A percentile compares a stretch with the other conserved stretches of the same genome.
These are phyloP conservation scores for Claviceps monticola DNA, from an alignment of 2,329 filamentous ascomycete genomes.

Conservation along the genomic window DNA sequence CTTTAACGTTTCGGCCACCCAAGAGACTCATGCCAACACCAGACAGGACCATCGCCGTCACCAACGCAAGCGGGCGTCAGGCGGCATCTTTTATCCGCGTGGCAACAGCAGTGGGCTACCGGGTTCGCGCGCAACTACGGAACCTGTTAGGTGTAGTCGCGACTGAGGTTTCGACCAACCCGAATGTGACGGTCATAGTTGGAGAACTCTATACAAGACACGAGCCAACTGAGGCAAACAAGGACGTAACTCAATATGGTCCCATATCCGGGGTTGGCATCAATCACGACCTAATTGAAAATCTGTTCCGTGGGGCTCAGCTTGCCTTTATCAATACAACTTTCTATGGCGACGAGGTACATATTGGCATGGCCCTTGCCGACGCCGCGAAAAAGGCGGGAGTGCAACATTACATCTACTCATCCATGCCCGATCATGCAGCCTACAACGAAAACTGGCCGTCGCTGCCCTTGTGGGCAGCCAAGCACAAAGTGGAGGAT, in stretches of 20 bases:
- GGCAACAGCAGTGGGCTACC: slow-evolving; percentile 84
- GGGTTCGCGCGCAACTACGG: slow-evolving; percentile 81
- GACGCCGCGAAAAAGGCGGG: slow-evolving; percentile 76
- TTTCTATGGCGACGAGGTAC: slow-evolving; percentile 87
- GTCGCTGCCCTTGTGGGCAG: slow-evolving; percentile 76
- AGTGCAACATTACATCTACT: slow-evolving; percentile 88
- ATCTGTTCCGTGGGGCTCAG: slow-evolving; percentile 71
- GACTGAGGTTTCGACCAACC: slow-evolving; percentile 66
- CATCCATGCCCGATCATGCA: slow-evolving; percentile 90
- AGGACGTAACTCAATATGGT: slow-evolving; percentile 55
- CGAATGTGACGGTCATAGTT: slow-evolving; percentile 56
- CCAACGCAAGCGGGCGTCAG: slow-evolving; percentile 92
- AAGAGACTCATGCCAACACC: slow-evolving; percentile 45
- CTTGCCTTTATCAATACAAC: slow-evolving; percentile 97
- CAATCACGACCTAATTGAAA: slow-evolving; percentile 57
- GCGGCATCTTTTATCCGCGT: slow-evolving; percentile 90
- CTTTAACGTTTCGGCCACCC: slow-evolving; percentile 44
- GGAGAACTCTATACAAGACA: slow-evolving; percentile 49
- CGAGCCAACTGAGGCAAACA: slow-evolving; percentile 33
- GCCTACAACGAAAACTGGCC: slow-evolving; percentile 66
- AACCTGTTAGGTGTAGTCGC: slow-evolving; percentile 80
- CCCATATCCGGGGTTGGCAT: slow-evolving; percentile 51
- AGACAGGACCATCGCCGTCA: slow-evolving; percentile 77
- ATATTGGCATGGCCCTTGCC: slow-evolving; percentile 76
- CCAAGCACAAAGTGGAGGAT: slow-evolving; percentile 85